Conservation (phyloP, 2,329 filamentous ascomycete species). For the Chrysoporthe cubensis region DNA sequence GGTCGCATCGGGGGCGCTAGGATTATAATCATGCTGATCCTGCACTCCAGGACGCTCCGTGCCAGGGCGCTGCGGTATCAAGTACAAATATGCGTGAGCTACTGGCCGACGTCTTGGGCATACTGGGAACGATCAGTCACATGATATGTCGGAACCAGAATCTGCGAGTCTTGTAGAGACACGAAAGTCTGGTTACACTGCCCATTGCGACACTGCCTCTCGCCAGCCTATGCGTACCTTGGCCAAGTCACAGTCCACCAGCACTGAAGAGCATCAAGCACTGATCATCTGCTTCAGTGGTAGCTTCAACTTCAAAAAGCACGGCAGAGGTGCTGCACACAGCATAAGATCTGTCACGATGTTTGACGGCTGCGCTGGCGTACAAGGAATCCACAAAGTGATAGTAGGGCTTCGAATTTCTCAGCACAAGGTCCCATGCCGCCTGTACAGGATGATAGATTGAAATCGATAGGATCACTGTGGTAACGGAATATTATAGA, state of each 20-base stretch:
- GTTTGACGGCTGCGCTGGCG: constrained; percentile 16
- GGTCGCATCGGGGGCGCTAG: constrained; percentile 19
- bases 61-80: constrained; percentile 18
- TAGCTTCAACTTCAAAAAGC: constrained; percentile 16
- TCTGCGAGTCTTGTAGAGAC: constrained; percentile 5
- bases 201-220: constrained; percentile 18
- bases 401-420: constrained; percentile 15
- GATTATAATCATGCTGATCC: constrained; percentile 20
- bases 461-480: constrained; percentile 9
- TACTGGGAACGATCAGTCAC: constrained; percentile 1
- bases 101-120: no score
- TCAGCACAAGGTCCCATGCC: constrained; percentile 18
- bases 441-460: constrained; percentile 19
- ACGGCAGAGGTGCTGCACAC: constrained; percentile 18
- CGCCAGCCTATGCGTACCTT: neutral
- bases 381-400: constrained; percentile 17
- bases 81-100: neutral
- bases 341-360: constrained; percentile 18
- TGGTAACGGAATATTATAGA: neutral
- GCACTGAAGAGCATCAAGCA: constrained; percentile 19
- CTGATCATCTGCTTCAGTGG: constrained; percentile 21
- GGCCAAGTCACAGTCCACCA: constrained; percentile 20
- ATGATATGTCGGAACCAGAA: constrained; percentile 18
- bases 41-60: constrained; percentile 24
- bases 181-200: neutral